Base-by-base conservation (phyloP, 257 asterid genomes). In the Apocynum venetum region DNA sequence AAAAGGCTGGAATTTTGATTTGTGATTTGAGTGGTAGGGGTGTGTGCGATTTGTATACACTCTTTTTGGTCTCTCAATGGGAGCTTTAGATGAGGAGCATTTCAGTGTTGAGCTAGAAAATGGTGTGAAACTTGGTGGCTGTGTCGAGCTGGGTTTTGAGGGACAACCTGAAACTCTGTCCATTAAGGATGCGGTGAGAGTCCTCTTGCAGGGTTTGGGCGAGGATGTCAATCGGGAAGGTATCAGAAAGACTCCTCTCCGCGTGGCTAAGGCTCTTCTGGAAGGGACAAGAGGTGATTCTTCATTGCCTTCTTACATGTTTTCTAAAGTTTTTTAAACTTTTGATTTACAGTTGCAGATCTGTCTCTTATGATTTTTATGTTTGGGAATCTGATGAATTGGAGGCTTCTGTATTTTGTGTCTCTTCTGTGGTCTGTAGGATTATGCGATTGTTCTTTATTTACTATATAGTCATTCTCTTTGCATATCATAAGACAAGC, bases 171-270 rank as follows among this genome's bases (percentile, higher is more conserved):
- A 87, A 76, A 84, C 76, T 56, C 19, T 83, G 53, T 92, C 86
- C 71, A 95, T 93, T 85, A 88, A 90, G 77, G 94, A 87, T 76
- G 94, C 97, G 77, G 99, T 96, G 74, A 93, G 89, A 83, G 91
- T 93, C 56, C 89, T 96, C 11, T 85, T 96, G 89, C 91, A 87
- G 48, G 97, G 97, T 51, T 84, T 93, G 89, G 99, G 97, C 52
- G 99, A 96, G 80, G 99, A 96, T 85, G 61, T 91, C 79, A 86
- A 91, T 74, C 94, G 99, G 11, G 97, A 96, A 87, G 98, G 98
- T 25, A 80, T 96, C 48, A 78, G 56, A 2, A 90, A 88, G 83
- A 96, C 99, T 17, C 99, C 99, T 74, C 88, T 84, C 77, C 97
- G 99, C 25, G 98, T 93, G 9, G 99, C 99, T 25, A 92, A 91